Conservation (phyloP, 805 yeast genomes). For the Sugiyamaella lignohabitans region DNA sequence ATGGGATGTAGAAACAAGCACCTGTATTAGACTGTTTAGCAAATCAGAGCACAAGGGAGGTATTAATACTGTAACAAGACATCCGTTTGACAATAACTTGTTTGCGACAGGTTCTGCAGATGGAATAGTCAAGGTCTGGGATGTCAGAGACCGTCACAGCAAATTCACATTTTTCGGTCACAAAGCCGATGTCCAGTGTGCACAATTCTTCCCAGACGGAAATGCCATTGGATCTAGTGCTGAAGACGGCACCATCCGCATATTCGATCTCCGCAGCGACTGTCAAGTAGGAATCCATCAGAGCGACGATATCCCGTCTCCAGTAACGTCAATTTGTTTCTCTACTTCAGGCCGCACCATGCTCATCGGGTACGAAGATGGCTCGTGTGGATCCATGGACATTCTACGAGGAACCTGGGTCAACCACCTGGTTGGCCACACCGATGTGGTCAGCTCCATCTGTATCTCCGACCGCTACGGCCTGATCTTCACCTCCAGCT, state of each 20-base stretch:
- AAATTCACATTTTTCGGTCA: slow-evolving; percentile 42
- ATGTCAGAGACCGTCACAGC: slow-evolving; percentile 46
- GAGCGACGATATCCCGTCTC: slow-evolving; percentile 9
- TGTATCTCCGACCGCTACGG: slow-evolving; percentile 63
- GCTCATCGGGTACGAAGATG: slow-evolving; percentile 70
- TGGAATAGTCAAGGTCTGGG: slow-evolving; percentile 75
- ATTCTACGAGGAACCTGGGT: slow-evolving; percentile 55
- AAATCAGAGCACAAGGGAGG: slow-evolving; percentile 39
- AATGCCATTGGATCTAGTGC: slow-evolving; percentile 61
- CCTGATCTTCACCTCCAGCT: slow-evolving; percentile 70
- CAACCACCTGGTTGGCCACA: slow-evolving; percentile 59
- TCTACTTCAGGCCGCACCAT: slow-evolving; percentile 68
- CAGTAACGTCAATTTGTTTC: slow-evolving; percentile 65
- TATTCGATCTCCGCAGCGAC: slow-evolving; percentile 74
- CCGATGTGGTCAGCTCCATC: slow-evolving; percentile 56
- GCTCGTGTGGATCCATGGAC: slow-evolving; percentile 76
- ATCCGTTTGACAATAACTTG: slow-evolving; percentile 50
- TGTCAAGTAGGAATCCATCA: slow-evolving; percentile 45
- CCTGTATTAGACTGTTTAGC: slow-evolving; percentile 29
- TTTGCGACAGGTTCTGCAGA: slow-evolving; percentile 68
- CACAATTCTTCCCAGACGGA: slow-evolving; percentile 64
- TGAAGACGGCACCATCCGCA: slow-evolving; percentile 66
- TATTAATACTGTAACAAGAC: slow-evolving; percentile 52
- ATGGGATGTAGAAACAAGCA: slow-evolving; percentile 72
- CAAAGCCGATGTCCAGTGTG: slow-evolving; percentile 55